Conservation (phyloP, 352 stramenopile genomes). For the Discostella stelligera region DNA sequence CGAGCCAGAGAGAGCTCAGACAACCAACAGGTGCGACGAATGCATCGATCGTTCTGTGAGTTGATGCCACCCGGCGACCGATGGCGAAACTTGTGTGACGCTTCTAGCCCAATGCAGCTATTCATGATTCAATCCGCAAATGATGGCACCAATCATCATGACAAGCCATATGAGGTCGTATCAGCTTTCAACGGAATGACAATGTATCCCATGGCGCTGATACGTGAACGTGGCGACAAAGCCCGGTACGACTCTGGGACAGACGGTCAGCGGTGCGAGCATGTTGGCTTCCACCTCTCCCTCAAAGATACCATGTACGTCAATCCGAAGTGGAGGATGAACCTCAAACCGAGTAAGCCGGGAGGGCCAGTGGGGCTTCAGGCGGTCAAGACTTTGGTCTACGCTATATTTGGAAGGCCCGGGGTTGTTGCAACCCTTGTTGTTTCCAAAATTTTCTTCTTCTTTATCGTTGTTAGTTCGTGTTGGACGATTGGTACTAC, state of each 20-base stretch:
- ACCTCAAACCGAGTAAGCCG: slow-evolving; percentile 47
- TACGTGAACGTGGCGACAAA: slow-evolving; percentile 16
- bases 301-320: slow-evolving; percentile 54
- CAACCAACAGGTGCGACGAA: slow-evolving; percentile 35
- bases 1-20: slow-evolving; percentile 20
- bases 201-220: slow-evolving; percentile 43
- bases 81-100: slow-evolving; percentile 62
- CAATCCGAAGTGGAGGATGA: slow-evolving; percentile 61
- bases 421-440: slow-evolving; percentile 32
- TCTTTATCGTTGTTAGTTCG: slow-evolving; percentile 25
- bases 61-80: slow-evolving; percentile 47
- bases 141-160: slow-evolving; percentile 26
- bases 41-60: slow-evolving; percentile 54
- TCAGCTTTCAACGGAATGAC: slow-evolving; percentile 54
- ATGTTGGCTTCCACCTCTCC: slow-evolving; percentile 57
- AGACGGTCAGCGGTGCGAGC: slow-evolving; percentile 57
- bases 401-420: slow-evolving; percentile 38
- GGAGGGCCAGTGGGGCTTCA: slow-evolving; percentile 46
- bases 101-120: slow-evolving; percentile 51
- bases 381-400: slow-evolving; percentile 43
- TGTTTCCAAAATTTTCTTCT: slow-evolving; percentile 29
- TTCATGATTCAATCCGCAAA: slow-evolving; percentile 47
- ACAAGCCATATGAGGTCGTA: slow-evolving; percentile 39
- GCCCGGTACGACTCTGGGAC: slow-evolving; percentile 51
- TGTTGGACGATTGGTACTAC: slow-evolving; percentile 32